Evolutionary conservation across 805 yeast genomes (phyloP).

Genomic region (Saccharomycopsis schoenii): DNA sequence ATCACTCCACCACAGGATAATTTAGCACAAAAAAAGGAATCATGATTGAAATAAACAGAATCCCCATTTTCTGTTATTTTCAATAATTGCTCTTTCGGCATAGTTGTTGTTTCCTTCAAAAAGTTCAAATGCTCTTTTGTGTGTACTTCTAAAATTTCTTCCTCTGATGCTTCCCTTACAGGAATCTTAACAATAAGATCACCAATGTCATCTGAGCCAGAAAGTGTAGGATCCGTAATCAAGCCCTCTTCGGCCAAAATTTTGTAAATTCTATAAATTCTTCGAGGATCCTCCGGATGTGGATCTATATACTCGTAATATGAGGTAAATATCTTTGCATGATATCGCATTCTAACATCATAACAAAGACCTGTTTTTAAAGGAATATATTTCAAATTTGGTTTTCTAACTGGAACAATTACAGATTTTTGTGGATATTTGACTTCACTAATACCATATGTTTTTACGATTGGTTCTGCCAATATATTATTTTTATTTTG

Average conservation of each 20-base stretch:
- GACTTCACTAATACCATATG: conserved; percentile 17
- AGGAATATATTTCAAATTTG: conserved; percentile 38
- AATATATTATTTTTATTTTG: not conserved
- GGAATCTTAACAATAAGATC: conserved; percentile 83
- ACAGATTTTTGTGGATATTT: conserved; percentile 17
- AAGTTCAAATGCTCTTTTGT: conserved; percentile 68
- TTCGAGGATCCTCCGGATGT: conserved; percentile 97
- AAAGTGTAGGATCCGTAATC: conserved; percentile 65
- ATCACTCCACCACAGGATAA: conserved; percentile 95
- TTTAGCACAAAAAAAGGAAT: conserved; percentile 77
- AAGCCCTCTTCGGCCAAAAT: conserved; percentile 90
- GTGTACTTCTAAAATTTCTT: conserved; percentile 82
- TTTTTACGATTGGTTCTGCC: conserved; percentile 14
- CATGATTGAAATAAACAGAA: conserved; percentile 90
- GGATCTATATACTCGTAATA: conserved; percentile 94
- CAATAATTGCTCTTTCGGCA: conserved; percentile 67
- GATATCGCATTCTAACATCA: conserved; percentile 96
- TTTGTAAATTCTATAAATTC: conserved; percentile 89
- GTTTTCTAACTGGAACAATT: conserved; percentile 13
- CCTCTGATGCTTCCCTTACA: conserved; percentile 77
- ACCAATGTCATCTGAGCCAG: conserved; percentile 68
- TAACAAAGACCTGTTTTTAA: conserved; percentile 90
- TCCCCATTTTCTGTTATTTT: conserved; percentile 87
- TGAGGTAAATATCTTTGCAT: conserved; percentile 86
- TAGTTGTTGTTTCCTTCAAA: conserved; percentile 62